Percentiles rank a stretch among this genome's conserved stretches.
phyloP scores from a whole-genome alignment of 2,329 filamentous ascomycete genomes.

The Aspergillus latus region DNA sequence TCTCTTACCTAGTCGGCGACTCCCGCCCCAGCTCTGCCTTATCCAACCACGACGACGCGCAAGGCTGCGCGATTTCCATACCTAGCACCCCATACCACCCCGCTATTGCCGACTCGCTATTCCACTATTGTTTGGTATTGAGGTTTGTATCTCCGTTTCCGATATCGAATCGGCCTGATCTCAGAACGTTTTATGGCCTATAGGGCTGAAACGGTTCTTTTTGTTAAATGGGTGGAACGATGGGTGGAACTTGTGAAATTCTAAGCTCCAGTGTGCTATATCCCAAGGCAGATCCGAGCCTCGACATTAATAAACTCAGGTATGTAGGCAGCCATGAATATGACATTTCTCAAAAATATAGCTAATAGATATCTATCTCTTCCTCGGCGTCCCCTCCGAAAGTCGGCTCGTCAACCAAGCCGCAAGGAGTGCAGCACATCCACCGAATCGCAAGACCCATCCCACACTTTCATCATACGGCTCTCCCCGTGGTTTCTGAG shows the following conservation, averaged over 20 bases:
- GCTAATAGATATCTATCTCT: neutral
- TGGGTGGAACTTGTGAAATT: neutral
- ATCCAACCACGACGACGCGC: neutral
- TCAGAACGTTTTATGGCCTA: neutral
- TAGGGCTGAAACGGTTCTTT: neutral
- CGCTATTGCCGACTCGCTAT: neutral
- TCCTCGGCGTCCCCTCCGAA: conserved; percentile 54
- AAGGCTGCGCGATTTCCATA: conserved; percentile 1
- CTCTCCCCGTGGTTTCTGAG: conserved; percentile 82
- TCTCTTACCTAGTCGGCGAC: neutral
- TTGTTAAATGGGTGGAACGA: neutral
- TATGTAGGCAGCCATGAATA: too few species aligned
- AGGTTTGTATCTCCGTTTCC: neutral
- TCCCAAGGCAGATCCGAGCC: neutral
- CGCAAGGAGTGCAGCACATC: conserved; percentile 72
- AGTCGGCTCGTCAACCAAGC: conserved; percentile 71
- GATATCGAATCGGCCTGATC: neutral
- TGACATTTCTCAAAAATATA: neutral
- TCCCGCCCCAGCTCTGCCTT: conserved; percentile 1
- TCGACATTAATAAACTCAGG: neutral
- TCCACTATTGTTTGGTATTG: neutral
- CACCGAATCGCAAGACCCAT: conserved; percentile 82
- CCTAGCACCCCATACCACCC: neutral
- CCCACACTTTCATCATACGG: conserved; percentile 85
- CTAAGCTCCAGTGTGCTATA: neutral